Percentiles rank a stretch among this genome's conserved stretches.
Evolutionary conservation across 225 moss, liverwort and hornwort species (phyloP).

Genomic region (Polytrichum commune): DNA sequence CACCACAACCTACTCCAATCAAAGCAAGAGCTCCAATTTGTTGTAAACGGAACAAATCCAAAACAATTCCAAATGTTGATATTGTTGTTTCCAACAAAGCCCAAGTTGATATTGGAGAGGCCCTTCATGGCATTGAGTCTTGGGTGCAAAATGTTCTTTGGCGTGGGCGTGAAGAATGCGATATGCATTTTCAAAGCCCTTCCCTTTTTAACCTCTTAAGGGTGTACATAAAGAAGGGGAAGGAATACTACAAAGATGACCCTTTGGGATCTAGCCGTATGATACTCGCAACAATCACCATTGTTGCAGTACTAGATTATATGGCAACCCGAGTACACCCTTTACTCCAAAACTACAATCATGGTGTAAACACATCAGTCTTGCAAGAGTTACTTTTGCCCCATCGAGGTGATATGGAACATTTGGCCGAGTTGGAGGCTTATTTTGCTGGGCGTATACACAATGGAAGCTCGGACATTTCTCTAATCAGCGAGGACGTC

Average conservation of each 20-base stretch:
- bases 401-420: conserved; percentile 14
- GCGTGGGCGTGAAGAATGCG: not conserved
- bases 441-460: not conserved
- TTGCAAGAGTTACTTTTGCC: conserved; percentile 6
- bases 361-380: conserved; percentile 4
- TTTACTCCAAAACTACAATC: conserved; percentile 9
- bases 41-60: not conserved
- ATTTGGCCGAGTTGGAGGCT: conserved; percentile 11
- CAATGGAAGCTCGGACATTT: not conserved
- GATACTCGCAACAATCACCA: conserved; percentile 15
- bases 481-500: conserved; percentile 16
- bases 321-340: not conserved
- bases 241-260: conserved; percentile 3
- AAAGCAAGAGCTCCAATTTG: not conserved
- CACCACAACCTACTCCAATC: not conserved
- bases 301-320: conserved; percentile 15
- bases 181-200: too few relatives aligned
- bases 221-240: not conserved
- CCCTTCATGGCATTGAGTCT: conserved; percentile 17
- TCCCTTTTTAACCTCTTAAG: conserved; percentile 7
- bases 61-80: not conserved
- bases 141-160: conserved; percentile 26
- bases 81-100: not conserved
- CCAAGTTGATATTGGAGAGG: conserved; percentile 1
- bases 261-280: conserved; percentile 18